Evolutionary conservation across 2,329 filamentous ascomycete genomes (phyloP).

Genomic region (Fusarium heterosporum): DNA sequence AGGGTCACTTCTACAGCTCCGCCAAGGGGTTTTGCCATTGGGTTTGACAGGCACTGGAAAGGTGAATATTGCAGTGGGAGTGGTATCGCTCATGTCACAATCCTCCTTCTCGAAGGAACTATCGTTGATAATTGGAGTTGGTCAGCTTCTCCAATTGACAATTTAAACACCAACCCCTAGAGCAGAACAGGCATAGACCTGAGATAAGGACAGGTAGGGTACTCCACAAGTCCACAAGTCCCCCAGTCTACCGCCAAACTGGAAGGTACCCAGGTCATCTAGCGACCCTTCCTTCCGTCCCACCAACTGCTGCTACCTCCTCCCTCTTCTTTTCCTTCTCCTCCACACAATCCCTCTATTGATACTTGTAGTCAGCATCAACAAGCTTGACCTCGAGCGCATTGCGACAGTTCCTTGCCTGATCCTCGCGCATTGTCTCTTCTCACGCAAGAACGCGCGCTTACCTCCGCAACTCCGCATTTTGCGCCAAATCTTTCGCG

Average conservation of each 20-base stretch:
- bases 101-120: not conserved
- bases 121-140: slow-evolving; percentile 1
- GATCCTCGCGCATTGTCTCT: slow-evolving; percentile 3
- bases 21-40: not conserved
- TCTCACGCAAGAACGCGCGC: not conserved
- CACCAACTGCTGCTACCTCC: slow-evolving; percentile 23
- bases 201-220: slow-evolving; percentile 31
- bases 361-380: slow-evolving; percentile 10
- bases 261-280: slow-evolving; percentile 40
- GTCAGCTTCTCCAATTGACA: slow-evolving; percentile 31
- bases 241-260: slow-evolving; percentile 43
- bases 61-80: not conserved
- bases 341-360: slow-evolving; percentile 19
- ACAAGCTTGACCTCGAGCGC: slow-evolving; percentile 14
- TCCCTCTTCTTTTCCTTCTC: slow-evolving; percentile 20
- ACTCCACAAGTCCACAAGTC: slow-evolving; percentile 19
- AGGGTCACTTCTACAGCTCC: not conserved
- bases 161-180: slow-evolving; percentile 30
- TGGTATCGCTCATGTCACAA: not conserved
- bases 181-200: slow-evolving; percentile 3
- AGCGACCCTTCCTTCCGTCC: slow-evolving; percentile 27
- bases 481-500: slow-evolving; percentile 29
- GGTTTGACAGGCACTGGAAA: not conserved
- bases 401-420: slow-evolving; percentile 15
- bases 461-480: slow-evolving; percentile 4